Evolutionary conservation across 805 yeast genomes (phyloP), one percentile per base, ranked within the genome.

Genomic region (Hermanozyma aechmeae): DNA sequence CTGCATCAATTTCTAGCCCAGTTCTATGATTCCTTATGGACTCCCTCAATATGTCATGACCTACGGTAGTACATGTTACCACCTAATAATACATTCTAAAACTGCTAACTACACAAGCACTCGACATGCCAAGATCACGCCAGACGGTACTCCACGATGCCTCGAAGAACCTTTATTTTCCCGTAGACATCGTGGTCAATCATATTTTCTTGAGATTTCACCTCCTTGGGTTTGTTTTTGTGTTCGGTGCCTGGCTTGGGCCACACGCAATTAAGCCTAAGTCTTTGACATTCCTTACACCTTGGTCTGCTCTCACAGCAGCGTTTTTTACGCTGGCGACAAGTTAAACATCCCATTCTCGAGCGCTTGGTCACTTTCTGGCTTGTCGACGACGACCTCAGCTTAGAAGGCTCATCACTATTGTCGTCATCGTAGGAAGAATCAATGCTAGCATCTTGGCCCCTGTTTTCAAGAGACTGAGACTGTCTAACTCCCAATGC

Each of bases 301-400:
- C 50, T 50, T 4, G 93, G 93, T 31, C 65, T 65, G 1, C 65
- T 57, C 46, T 82, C 92, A 45, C 83, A 79, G 40, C 93, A 82
- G 31, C 86, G 65, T 48, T 80, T 82, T 61, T 82, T 82, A 15
- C 94, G 55, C 34, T 70, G 72, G 25, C 92, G 68, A 42, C 94
- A 82, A 2, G 93, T 79, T 24, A 79, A 57, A 48, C 93, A 82
- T 0, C 94, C 94, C 64, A 66, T 62, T 43, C 83, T 62, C 12
- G 80, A 73, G 32, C 84, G 57, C 41, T 61, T 71, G n/a, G 61
- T 40, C 5, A 45, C 45, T 17, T 13, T 24, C 14, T 15, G 22
- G 13, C 4, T 25, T 15, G 22, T 25, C 21, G 4, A 16, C 27
- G 9, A 13, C 16, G 4, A 16, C 27, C 12, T n/a, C 12, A 11